These are phyloP conservation scores for Fonsecaea erecta DNA, from an alignment of 2,329 filamentous ascomycete genomes.

Conservation along the genomic window DNA sequence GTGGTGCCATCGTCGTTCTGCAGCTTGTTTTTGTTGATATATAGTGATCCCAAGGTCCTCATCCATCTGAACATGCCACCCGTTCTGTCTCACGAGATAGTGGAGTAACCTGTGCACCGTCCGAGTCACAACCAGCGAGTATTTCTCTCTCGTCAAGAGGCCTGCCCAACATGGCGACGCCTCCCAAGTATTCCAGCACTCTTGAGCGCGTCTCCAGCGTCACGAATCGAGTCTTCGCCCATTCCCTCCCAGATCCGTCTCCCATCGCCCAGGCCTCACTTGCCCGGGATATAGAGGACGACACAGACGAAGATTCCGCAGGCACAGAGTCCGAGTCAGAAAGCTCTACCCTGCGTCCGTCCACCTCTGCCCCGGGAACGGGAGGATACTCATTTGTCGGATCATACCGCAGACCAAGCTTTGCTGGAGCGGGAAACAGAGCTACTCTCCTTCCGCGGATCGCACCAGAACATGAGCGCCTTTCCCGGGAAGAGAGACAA, in stretches of 20 bases:
- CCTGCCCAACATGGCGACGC: constrained; percentile 24
- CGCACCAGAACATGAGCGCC: constrained; percentile 48
- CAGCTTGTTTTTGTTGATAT: neutral
- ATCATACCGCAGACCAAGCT: constrained; percentile 76
- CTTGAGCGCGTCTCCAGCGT: constrained; percentile 34
- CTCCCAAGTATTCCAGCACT: constrained; percentile 18
- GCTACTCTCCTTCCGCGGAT: constrained; percentile 66
- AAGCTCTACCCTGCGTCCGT: constrained; percentile 48
- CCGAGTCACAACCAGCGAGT: constrained; percentile 3
- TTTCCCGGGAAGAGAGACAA: constrained; percentile 59
- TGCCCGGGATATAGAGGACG: constrained; percentile 69
- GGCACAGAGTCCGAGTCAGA: constrained; percentile 44
- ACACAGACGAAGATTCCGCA: constrained; percentile 57
- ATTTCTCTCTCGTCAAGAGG: constrained; percentile 1
- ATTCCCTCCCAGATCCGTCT: constrained; percentile 62
- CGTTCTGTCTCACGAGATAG: neutral
- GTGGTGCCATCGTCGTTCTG: neutral
- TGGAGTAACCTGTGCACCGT: constrained; percentile 8
- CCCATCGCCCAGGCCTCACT: constrained; percentile 69
- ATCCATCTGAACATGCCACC: constrained; percentile 23
- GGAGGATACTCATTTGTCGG: constrained; percentile 59
- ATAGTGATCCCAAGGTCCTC: neutral
- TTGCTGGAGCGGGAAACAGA: constrained; percentile 72
- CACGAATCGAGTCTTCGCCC: constrained; percentile 36
- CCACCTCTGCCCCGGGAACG: constrained; percentile 45